phyloP scores from a whole-genome alignment of 179 eudicot species.

The Spinacia oleracea region DNA sequence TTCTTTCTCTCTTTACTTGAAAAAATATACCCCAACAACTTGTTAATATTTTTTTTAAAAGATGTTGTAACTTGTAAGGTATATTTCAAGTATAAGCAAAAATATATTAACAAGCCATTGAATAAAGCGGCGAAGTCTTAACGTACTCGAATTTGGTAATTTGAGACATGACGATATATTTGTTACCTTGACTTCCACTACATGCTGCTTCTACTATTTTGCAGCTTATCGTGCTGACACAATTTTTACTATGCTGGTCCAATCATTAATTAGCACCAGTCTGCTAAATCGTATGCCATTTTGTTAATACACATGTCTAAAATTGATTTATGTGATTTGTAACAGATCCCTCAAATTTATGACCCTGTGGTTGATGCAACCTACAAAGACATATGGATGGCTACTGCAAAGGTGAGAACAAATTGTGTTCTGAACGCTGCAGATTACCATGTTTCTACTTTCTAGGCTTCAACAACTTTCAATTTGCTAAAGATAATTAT shows the following conservation, averaged over 20 bases:
- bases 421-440: background rate
- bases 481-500: background rate
- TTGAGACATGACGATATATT: background rate
- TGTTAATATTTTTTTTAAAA: background rate
- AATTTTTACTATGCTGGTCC: background rate
- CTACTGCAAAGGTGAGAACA: constrained; percentile 80
- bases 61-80: background rate
- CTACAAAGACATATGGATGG: constrained; percentile 97
- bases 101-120: background rate
- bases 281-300: background rate
- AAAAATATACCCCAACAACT: no score
- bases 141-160: background rate
- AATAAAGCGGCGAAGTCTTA: background rate
- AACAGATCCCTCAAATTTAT: constrained; percentile 57
- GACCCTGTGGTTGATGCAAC: constrained; percentile 94
- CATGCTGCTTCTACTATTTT: constrained; percentile 4
- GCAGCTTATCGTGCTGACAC: background rate
- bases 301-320: constrained; percentile 3
- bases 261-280: background rate
- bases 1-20: no score
- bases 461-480: background rate
- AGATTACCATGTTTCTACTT: background rate
- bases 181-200: background rate
- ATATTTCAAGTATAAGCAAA: background rate
- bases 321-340: background rate